Evolutionary conservation across 2,329 filamentous ascomycete species (phyloP).

Genomic region (Talaromyces funiculosus): DNA sequence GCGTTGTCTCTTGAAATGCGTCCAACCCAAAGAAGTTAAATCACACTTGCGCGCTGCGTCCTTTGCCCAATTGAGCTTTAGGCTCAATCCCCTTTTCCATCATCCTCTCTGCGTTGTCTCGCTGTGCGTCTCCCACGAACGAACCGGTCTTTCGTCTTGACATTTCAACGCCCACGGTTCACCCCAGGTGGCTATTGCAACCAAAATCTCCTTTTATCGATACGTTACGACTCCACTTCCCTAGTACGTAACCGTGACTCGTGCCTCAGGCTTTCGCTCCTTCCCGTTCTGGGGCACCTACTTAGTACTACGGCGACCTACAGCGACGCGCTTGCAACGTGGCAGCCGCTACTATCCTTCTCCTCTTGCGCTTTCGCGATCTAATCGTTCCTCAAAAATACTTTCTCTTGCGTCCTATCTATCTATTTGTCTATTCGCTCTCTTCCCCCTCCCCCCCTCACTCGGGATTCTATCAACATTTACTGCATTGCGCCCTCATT

Average conservation of each 20-base stretch:
- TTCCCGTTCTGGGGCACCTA: background rate
- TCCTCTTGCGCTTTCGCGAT: slow-evolving; percentile 5
- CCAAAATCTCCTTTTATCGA: background rate
- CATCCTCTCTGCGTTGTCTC: background rate
- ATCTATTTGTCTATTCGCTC: slow-evolving; percentile 20
- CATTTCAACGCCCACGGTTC: background rate
- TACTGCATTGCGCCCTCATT: background rate
- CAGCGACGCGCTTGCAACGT: slow-evolving; percentile 41
- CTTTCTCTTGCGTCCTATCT: background rate
- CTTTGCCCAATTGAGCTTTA: background rate
- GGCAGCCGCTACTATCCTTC: slow-evolving; percentile 30
- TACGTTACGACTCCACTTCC: background rate
- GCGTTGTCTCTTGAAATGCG: background rate
- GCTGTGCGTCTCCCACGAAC: background rate
- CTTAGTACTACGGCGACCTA: slow-evolving; percentile 11
- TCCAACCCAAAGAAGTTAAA: background rate
- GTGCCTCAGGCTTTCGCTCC: slow-evolving; percentile 3
- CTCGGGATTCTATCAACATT: background rate
- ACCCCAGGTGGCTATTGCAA: background rate
- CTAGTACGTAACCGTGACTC: slow-evolving; percentile 4
- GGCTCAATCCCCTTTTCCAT: background rate
- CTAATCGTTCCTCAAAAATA: slow-evolving; percentile 7
- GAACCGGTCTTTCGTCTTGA: background rate
- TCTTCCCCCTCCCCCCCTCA: background rate
- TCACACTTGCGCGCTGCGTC: background rate